A percentile compares a stretch with the other conserved stretches of the same genome.
phyloP scores from a whole-genome alignment of 352 stramenopile species.

The Pythium biforme region DNA sequence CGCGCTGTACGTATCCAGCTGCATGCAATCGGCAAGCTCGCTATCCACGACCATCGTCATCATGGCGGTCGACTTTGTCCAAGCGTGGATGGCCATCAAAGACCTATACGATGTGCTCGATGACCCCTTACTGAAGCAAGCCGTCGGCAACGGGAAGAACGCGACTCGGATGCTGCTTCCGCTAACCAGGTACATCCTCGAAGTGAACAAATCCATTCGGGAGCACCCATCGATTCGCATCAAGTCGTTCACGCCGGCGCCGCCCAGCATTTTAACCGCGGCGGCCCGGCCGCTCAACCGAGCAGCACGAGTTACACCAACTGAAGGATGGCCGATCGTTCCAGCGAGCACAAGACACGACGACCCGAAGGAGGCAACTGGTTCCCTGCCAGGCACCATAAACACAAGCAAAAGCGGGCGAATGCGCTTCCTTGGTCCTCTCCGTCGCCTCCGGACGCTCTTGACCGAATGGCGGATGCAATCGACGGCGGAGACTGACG shows the following conservation, averaged over 20 bases:
- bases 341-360: neutral
- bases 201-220: neutral
- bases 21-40: slow-evolving; percentile 31
- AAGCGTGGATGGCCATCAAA: slow-evolving; percentile 25
- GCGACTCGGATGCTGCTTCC: slow-evolving; percentile 1
- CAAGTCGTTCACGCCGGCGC: neutral
- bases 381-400: neutral
- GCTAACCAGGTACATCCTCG: slow-evolving; percentile 2
- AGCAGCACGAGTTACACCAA: neutral
- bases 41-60: slow-evolving; percentile 21
- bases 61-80: slow-evolving; percentile 22
- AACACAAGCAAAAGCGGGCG: neutral
- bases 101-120: slow-evolving; percentile 15
- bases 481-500: neutral
- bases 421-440: neutral
- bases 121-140: neutral
- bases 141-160: neutral
- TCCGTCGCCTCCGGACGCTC: neutral
- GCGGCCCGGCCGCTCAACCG: no score
- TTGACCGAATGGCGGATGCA: neutral
- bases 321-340: neutral
- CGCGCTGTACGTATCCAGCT: slow-evolving; percentile 33
- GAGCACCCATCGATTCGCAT: slow-evolving; percentile 10
- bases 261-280: neutral
- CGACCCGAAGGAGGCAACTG: neutral